Evolutionary conservation across 1,284 basidiomycete genomes (phyloP).

Genomic region (Anthracocystis walkeri): DNA sequence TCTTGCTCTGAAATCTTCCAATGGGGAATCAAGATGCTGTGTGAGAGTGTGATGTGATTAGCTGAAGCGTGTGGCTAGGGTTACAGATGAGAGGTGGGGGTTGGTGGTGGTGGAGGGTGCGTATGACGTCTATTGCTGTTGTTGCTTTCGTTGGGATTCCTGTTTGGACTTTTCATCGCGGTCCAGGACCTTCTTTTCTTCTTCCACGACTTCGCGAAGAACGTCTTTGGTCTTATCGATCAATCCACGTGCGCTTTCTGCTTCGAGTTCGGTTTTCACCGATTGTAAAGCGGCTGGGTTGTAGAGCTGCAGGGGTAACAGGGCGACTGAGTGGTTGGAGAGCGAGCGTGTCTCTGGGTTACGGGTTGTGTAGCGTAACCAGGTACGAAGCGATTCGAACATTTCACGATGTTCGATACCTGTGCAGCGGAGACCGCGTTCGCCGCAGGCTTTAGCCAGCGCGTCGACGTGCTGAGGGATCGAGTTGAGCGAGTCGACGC

Average conservation of each 20-base stretch:
- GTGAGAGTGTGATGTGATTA: conserved; percentile 3
- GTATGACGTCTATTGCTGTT: conserved; percentile 1
- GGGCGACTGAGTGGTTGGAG: conserved; percentile 23
- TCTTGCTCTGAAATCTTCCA: no score
- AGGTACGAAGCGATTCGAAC: conserved; percentile 35
- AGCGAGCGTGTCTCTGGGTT: conserved; percentile 19
- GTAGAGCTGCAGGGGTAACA: conserved; percentile 54
- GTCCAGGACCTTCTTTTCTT: conserved; percentile 50
- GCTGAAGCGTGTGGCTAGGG: background rate
- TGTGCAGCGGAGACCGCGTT: conserved; percentile 54
- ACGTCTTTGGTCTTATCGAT: conserved; percentile 59
- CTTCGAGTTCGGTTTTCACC: conserved; percentile 31
- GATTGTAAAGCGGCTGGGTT: conserved; percentile 22
- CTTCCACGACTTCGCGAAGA: conserved; percentile 55
- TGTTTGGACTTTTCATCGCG: conserved; percentile 23
- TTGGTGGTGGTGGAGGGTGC: no score
- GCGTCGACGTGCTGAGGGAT: conserved; percentile 43
- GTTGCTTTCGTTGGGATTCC: conserved; percentile 27
- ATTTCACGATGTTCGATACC: conserved; percentile 35
- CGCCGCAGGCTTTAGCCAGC: conserved; percentile 55
- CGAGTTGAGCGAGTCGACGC: conserved; percentile 9
- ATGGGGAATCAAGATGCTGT: background rate
- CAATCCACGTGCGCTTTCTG: conserved; percentile 37
- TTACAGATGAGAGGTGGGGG: conserved; percentile 6
- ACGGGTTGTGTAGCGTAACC: conserved; percentile 40